Evolutionary conservation across 352 stramenopile species (phyloP).

Genomic region (Globisporangium canariense): DNA sequence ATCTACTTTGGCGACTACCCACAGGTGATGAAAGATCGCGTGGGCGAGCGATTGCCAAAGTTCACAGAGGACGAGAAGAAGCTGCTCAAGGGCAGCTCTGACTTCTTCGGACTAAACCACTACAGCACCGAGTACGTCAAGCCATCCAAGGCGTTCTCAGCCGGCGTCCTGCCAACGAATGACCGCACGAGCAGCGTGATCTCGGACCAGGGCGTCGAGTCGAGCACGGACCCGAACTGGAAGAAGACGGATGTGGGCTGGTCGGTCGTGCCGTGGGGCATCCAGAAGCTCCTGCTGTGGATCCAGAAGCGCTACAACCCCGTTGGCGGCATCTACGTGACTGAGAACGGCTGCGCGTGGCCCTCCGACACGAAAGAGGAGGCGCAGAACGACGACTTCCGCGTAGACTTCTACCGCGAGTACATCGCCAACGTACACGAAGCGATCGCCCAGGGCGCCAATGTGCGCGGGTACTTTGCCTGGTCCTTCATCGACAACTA

Average conservation of each 20-base stretch:
- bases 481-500: slow-evolving; percentile 93
- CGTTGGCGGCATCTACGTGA: slow-evolving; percentile 80
- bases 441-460: slow-evolving; percentile 41
- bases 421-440: slow-evolving; percentile 76
- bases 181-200: slow-evolving; percentile 25
- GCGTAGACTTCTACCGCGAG: slow-evolving; percentile 77
- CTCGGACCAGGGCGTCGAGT: slow-evolving; percentile 35
- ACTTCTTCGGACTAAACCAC: slow-evolving; percentile 96
- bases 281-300: slow-evolving; percentile 86
- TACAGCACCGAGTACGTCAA: slow-evolving; percentile 72
- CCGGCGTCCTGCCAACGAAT: slow-evolving; percentile 11
- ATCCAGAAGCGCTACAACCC: slow-evolving; percentile 84
- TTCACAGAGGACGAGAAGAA: slow-evolving; percentile 87
- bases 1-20: slow-evolving; percentile 93
- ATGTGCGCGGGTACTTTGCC: slow-evolving; percentile 85
- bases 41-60: slow-evolving; percentile 75
- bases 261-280: slow-evolving; percentile 76
- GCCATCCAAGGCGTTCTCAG: slow-evolving; percentile 34
- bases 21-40: slow-evolving; percentile 79
- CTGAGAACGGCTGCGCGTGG: slow-evolving; percentile 89
- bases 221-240: slow-evolving; percentile 47
- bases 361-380: slow-evolving; percentile 62
- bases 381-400: slow-evolving; percentile 69
- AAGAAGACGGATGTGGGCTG: slow-evolving; percentile 77
- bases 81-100: slow-evolving; percentile 74